Base-by-base conservation (phyloP, 805 yeast genomes). In the Candida andamanensis region DNA sequence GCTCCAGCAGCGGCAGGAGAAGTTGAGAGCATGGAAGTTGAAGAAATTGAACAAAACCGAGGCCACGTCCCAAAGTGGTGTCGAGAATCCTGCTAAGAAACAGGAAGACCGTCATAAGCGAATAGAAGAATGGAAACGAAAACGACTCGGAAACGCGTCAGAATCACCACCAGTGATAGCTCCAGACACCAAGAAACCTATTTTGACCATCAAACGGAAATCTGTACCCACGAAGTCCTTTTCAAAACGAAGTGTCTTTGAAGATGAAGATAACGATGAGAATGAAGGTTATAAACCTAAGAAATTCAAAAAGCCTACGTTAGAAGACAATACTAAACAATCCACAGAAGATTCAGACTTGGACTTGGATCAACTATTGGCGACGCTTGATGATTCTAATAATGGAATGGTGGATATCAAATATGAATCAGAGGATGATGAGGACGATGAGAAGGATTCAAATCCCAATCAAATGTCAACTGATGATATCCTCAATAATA, bases 11-110 rank as follows among this genome's bases (percentile, higher is more conserved):
- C 63, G 85, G 32, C 70, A 70, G 39, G 77, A 73, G 39, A 70
- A 68, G 42, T 47, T 78, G 29, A 74, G 74, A 5, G 69, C 69
- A 27, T 80, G 85, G 85, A 77, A 74, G 45, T 61, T 58, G 43
- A 74, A 74, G 53, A 75, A 74, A 47, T 64, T 63, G 24, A 58
- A 59, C 31, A 49, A 49, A 23, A 21, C 37, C 2, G 17, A 30
- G 18, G 46, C 46, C 27, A 42, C 43, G 19, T 35, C 44, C 25
- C 38, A 28, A 19, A 30, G 35, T 17, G 26, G 20, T 16, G 22
- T 19, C 11, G 11, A 11, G 8, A 11, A 11, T 8, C 10, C 10
- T 8, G 22, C 22, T 11, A 19, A 19, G 11, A 41, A 41, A 29
- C 47, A 45, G 35, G 28, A 36, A 12, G 58, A 54, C 24, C 56